These are phyloP conservation scores for Xylaria sp. DNA, from an alignment of 495 filamentous ascomycete species.

Conservation along the genomic window DNA sequence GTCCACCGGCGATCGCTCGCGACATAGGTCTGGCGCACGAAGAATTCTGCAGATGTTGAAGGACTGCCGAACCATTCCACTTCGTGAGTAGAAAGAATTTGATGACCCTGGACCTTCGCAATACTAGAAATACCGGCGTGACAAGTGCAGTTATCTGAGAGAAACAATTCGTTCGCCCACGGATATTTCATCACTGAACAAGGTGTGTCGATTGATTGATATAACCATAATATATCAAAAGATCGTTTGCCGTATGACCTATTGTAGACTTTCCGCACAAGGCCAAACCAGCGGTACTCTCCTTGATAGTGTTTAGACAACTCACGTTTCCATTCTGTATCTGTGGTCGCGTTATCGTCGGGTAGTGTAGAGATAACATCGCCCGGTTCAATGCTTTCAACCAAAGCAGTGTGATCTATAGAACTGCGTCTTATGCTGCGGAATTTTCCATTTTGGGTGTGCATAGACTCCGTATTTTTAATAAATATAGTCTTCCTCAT, in stretches of 20 bases:
- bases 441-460: slow-evolving; percentile 2
- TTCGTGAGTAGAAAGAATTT: slow-evolving; percentile 60
- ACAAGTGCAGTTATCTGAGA: slow-evolving; percentile 80
- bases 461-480: slow-evolving; percentile 18
- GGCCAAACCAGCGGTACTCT: slow-evolving; percentile 66
- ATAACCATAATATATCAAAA: slow-evolving; percentile 75
- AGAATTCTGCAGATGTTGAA: slow-evolving; percentile 55
- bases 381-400: slow-evolving; percentile 42
- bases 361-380: slow-evolving; percentile 52
- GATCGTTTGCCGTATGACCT: slow-evolving; percentile 40
- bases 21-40: slow-evolving; percentile 71
- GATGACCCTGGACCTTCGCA: slow-evolving; percentile 51
- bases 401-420: slow-evolving; percentile 20
- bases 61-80: slow-evolving; percentile 63
- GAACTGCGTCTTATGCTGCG: slow-evolving; percentile 25
- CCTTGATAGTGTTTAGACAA: slow-evolving; percentile 45
- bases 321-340: slow-evolving; percentile 62
- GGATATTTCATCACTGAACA: slow-evolving; percentile 70
- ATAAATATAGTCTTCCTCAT: slow-evolving; percentile 30
- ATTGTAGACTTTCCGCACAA: slow-evolving; percentile 63
- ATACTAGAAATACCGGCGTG: slow-evolving; percentile 43
- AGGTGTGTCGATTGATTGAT: slow-evolving; percentile 70
- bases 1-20: slow-evolving; percentile 56
- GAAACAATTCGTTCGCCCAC: slow-evolving; percentile 72
- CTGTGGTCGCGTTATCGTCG: slow-evolving; percentile 39